A percentile compares a stretch with the other conserved stretches of the same genome.
These are phyloP conservation scores for Linnemannia zychae DNA, from an alignment of 192 early-diverging fungal species.

Conservation along the genomic window DNA sequence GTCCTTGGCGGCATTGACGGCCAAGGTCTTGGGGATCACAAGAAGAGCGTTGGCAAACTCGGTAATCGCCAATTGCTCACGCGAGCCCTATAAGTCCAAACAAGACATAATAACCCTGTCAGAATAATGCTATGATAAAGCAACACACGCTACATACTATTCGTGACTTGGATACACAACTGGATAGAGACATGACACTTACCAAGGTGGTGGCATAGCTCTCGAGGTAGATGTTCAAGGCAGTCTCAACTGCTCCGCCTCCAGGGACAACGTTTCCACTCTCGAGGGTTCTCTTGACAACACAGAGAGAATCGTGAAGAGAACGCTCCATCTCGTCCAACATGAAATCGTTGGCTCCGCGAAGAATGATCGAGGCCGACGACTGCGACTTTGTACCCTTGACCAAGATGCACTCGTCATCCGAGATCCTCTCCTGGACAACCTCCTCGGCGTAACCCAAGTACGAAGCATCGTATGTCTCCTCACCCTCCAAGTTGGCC, in stretches of 20 bases:
- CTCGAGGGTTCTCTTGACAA: conserved; percentile 97
- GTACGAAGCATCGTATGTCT: conserved; percentile 92
- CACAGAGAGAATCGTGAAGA: conserved; percentile 94
- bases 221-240: conserved; percentile 96
- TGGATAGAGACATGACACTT: conserved; percentile 41
- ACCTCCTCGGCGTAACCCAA: conserved; percentile 97
- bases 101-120: not conserved
- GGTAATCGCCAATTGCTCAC: conserved; percentile 98
- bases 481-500: conserved; percentile 98
- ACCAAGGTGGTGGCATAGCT: conserved; percentile 97
- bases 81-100: conserved; percentile 76
- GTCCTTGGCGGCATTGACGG: conserved; percentile 99
- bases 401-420: conserved; percentile 97
- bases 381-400: conserved; percentile 91
- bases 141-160: not conserved
- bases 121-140: not conserved
- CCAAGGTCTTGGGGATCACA: conserved; percentile 96
- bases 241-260: conserved; percentile 96
- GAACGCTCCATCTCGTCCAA: conserved; percentile 99
- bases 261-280: conserved; percentile 96
- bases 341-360: conserved; percentile 99
- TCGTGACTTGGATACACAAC: not conserved
- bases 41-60: conserved; percentile 97
- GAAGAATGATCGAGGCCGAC: conserved; percentile 95
- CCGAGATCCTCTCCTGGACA: conserved; percentile 96